Conservation (phyloP, 2,329 filamentous ascomycete species). For the Arthrobotrys sinensis region DNA sequence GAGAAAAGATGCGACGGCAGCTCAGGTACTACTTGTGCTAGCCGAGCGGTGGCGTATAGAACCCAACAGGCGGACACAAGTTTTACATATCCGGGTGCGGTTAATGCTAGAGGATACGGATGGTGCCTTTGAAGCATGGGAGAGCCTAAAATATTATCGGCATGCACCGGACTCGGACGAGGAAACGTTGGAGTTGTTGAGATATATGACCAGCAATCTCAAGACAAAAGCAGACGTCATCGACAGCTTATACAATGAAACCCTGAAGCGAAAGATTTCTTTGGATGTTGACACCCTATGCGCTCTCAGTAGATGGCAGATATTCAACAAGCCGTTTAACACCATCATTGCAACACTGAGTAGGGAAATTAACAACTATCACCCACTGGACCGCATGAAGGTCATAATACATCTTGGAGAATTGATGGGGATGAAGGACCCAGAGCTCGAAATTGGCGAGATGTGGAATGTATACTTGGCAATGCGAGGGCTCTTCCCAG, state of each 20-base stretch:
- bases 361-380: constrained; percentile 61
- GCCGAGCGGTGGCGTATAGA: constrained; percentile 76
- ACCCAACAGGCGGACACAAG: constrained; percentile 79
- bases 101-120: constrained; percentile 81
- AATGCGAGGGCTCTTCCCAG: constrained; percentile 67
- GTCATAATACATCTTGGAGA: constrained; percentile 63
- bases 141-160: constrained; percentile 69
- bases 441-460: constrained; percentile 25
- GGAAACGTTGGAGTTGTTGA: constrained; percentile 58
- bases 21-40: constrained; percentile 80
- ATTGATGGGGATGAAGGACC: constrained; percentile 60
- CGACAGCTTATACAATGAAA: constrained; percentile 59
- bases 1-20: constrained; percentile 79
- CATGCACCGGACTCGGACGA: constrained; percentile 52
- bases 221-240: constrained; percentile 52
- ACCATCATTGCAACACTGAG: constrained; percentile 62
- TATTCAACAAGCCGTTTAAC: constrained; percentile 62
- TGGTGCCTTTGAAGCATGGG: constrained; percentile 78
- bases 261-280: constrained; percentile 57
- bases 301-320: constrained; percentile 54
- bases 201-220: constrained; percentile 55
- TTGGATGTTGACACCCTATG: constrained; percentile 58
- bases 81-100: constrained; percentile 82
- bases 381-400: constrained; percentile 61
- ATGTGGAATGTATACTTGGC: constrained; percentile 57